Base-by-base conservation (phyloP, 2,329 filamentous ascomycete species). In the Penicillium sp. region DNA sequence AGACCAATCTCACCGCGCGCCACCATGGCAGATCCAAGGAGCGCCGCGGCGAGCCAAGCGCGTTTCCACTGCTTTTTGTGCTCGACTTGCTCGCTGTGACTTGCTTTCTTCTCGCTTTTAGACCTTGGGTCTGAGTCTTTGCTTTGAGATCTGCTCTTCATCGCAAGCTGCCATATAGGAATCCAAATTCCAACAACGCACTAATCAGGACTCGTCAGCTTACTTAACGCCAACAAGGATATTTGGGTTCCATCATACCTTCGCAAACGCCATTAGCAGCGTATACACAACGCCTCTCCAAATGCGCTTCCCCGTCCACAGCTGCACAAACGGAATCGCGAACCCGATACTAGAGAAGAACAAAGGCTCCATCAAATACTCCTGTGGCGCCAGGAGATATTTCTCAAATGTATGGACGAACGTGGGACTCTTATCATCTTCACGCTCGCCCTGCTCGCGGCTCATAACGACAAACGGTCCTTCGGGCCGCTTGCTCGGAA, bases 331-430 rank as follows among this genome's bases (percentile, higher is more conserved):
- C 1, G 69, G 69, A 43, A 71, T 70, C 0, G 69, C 69, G 36
- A 71, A 71, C 0, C 69, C 69, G 8, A 71, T 60, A 49, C 67
- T 71, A 2, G 67, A 59, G 27, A 71, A 71, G 46, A 71, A 71
- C 11, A 71, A 43, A 18, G 68, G 68, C 44, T 67, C 68, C 67
- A 71, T 70, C 39, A 70, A 52, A 51, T 69, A 69, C 21, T 67
- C 56, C 53, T 72, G 74, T 13, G 71, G 64, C 10, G 66, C 72
- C 1, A 71, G 48, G 1, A 75, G 59, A 49, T 76, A 77, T 9
- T 58, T 56, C 49, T 75, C 72, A 51, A 75, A 76, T 0, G 73
- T 75, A 49, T 75, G 71, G 1, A 71, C 61, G 45, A 76, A 76
- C 1, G 67, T 73, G 3, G 73, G 74, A 5, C 67, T 70, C 52